Evolutionary conservation across 177 flowering plant genomes (phyloP).

Genomic region (Vitis hybrid): DNA sequence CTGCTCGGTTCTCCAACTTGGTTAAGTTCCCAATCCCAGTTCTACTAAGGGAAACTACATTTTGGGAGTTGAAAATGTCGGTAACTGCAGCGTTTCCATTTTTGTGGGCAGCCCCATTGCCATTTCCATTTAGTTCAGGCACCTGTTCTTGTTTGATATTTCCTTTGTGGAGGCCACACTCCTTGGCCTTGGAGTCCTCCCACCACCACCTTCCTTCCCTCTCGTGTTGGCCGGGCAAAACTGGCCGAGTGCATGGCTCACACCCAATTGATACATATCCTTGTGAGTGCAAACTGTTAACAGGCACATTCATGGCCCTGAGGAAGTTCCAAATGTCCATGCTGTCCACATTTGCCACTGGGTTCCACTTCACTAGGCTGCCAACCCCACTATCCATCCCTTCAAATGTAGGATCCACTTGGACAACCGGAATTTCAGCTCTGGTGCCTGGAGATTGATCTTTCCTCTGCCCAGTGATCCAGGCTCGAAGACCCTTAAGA

Average conservation of each 20-base stretch:
- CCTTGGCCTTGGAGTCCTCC: constrained; percentile 98
- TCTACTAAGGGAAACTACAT: constrained; percentile 58
- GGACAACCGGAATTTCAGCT: constrained; percentile 80
- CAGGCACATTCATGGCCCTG: constrained; percentile 83
- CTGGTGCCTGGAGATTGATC: constrained; percentile 97
- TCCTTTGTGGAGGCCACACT: constrained; percentile 96
- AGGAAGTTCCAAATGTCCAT: constrained; percentile 79
- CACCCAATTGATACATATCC: constrained; percentile 93
- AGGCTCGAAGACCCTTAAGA: constrained; percentile 79
- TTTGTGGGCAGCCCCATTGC: constrained; percentile 4
- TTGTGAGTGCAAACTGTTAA: constrained; percentile 74
- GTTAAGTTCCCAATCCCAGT: constrained; percentile 77
- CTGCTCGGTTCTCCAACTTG: constrained; percentile 57
- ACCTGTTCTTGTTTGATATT: constrained; percentile 50
- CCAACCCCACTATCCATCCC: constrained; percentile 83
- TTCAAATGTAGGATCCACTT: constrained; percentile 85
- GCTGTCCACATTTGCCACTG: constrained; percentile 76
- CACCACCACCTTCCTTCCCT: constrained; percentile 99
- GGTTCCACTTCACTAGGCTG: constrained; percentile 95
- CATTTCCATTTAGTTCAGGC: constrained; percentile 33
- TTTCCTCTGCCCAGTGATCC: constrained; percentile 97
- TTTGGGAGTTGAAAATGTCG: constrained; percentile 58
- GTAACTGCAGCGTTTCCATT: constrained; percentile 38
- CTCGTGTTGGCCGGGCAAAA: constrained; percentile 93
- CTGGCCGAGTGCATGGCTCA: constrained; percentile 93